Base-by-base conservation (phyloP, 768 basidiomycete genomes). In the Termitomyces sp. region DNA sequence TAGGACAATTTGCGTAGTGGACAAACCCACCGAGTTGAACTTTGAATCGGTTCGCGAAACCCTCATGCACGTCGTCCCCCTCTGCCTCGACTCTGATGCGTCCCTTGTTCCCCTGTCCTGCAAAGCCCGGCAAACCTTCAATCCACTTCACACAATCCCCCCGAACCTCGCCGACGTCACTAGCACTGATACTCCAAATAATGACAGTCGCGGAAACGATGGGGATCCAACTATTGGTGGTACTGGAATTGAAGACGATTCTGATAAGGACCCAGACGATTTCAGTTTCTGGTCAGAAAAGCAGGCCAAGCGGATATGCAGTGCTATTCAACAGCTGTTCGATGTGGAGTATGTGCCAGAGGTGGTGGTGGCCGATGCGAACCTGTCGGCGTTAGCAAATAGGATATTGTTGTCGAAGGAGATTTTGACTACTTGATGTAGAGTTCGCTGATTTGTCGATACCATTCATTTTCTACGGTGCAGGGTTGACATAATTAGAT, bases 361-460 rank as follows among this genome's bases (percentile, higher is more conserved):
- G 64, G 94, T 99, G 35, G 79, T 99, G 46, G 77, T 98, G 44
- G 96, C 93, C 2, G 94, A 97, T 64, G 94, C 97, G 25, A 98
- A 98, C 70, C 68, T 98, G 64, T 82, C 84, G n/a, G 77, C 86
- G 25, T 73, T 99, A 56, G 85, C 93, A 2, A 88, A 88, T 63
- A 79, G 93, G 64, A 91, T 99, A 62, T 69, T 95, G 58, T 80
- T 86, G 22, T 89, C 90, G 16, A 90, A 82, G 63, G 78, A 85
- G 62, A 74, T 89, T 47, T 68, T 82, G 60, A 60, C 56, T 35
- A 57, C 43, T 31, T 39, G 49, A 54, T 50, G 25, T 20, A 20
- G 35, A 16, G n/a, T n/a, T n/a, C n/a, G n/a, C n/a, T n/a, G n/a
- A n/a, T n/a, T n/a, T n/a, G n/a, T n/a, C n/a, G n/a, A n/a, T n/a